Evolutionary conservation across 2,329 filamentous ascomycete genomes (phyloP).

Genomic region (Teratosphaeria epicoccoides): DNA sequence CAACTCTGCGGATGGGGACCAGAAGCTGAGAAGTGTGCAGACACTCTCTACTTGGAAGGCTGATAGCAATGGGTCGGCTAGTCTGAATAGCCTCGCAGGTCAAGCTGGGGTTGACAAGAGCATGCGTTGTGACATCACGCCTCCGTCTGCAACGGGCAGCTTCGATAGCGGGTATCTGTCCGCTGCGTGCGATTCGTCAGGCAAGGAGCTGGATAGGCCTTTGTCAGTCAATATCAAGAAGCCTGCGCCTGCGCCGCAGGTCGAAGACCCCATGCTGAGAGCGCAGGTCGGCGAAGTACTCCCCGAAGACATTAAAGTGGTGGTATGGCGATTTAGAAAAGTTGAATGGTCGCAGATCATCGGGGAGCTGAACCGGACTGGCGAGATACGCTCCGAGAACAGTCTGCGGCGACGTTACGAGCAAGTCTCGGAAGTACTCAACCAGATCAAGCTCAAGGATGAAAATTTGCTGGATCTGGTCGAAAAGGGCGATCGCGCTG

Average conservation of each 20-base stretch:
- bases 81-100: background rate
- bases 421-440: background rate
- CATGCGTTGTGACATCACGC: background rate
- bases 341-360: background rate
- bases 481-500: background rate
- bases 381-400: background rate
- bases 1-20: background rate
- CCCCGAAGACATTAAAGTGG: conserved; percentile 1
- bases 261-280: background rate
- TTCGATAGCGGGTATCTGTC: background rate
- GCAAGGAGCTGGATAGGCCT: background rate
- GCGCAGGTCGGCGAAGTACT: conserved; percentile 1
- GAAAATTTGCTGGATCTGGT: background rate
- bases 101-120: background rate
- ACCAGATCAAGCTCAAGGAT: background rate
- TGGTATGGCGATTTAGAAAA: background rate
- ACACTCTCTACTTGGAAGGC: background rate
- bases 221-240: background rate
- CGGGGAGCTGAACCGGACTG: background rate
- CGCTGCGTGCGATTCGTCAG: background rate
- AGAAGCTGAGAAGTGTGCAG: background rate
- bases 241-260: background rate
- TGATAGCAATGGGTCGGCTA: background rate
- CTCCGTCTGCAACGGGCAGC: background rate
- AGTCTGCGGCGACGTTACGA: background rate